Evolutionary conservation across 768 basidiomycete species (phyloP).

Genomic region (Phanerodontia chrysosporium): DNA sequence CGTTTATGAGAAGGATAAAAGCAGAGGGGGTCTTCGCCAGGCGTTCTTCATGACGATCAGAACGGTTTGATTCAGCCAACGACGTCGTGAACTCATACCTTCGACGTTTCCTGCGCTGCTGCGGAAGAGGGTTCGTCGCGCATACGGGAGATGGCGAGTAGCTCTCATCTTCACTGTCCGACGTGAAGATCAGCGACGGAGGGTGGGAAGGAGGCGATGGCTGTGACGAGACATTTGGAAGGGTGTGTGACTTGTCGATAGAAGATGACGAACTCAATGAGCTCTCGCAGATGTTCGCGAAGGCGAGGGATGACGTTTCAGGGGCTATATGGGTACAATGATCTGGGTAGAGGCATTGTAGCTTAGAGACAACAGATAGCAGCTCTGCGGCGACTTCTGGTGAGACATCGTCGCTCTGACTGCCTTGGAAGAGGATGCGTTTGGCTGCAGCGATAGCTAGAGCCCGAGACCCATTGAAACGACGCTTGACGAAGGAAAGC

Average conservation of each 20-base stretch:
- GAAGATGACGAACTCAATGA: not conserved
- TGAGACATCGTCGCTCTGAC: not conserved
- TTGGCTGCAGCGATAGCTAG: slow-evolving; percentile 3
- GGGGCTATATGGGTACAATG: too few relatives aligned
- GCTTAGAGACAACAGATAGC: not conserved
- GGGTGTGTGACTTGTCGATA: not conserved
- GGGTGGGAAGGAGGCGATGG: not conserved
- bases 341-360: not conserved
- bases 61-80: too few relatives aligned
- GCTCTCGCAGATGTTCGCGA: too few relatives aligned
- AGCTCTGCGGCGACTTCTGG: not conserved
- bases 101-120: too few relatives aligned
- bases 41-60: too few relatives aligned
- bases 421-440: not conserved
- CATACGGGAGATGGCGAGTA: too few relatives aligned
- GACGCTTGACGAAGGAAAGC: not conserved
- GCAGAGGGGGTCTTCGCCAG: too few relatives aligned
- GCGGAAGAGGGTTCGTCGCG: too few relatives aligned
- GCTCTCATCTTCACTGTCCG: slow-evolving; percentile 16
- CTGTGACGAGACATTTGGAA: not conserved
- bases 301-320: too few relatives aligned
- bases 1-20: too few relatives aligned
- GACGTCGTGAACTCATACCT: too few relatives aligned
- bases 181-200: slow-evolving; percentile 7
- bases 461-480: slow-evolving; percentile 11